A percentile compares a stretch with the other conserved stretches of the same genome.
Conservation (phyloP, 176 grass and related monocot genomes). For the Eremochloa ophiuroides region DNA sequence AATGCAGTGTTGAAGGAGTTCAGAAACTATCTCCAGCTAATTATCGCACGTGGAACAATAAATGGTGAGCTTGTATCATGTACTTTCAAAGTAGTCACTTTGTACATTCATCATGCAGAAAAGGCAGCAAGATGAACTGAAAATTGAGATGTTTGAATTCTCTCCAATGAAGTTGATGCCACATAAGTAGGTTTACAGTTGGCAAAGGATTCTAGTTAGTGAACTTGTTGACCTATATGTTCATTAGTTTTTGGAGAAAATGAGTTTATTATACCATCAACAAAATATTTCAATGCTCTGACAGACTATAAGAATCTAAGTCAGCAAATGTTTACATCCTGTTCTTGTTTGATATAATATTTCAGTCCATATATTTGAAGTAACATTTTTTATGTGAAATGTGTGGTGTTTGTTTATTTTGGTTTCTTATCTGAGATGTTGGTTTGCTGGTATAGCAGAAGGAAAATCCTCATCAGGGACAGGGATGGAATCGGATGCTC, state of each 20-base stretch:
- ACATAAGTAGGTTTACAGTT: too few species aligned
- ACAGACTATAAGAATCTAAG: background rate
- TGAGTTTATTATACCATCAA: background rate
- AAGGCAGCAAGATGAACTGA: background rate
- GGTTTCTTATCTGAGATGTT: background rate
- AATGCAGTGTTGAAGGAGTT: conserved; percentile 48
- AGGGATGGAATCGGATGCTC: conserved; percentile 12
- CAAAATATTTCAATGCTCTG: background rate
- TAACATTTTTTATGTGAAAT: background rate
- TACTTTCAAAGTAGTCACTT: conserved; percentile 13
- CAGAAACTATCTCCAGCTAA: conserved; percentile 42
- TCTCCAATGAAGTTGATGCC: too few species aligned
- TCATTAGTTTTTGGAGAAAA: background rate
- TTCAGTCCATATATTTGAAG: background rate
- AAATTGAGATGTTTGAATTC: background rate
- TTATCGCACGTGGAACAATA: conserved; percentile 53
- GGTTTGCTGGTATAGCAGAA: conserved; percentile 26
- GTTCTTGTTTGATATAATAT: conserved; percentile 10
- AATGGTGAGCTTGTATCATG: conserved; percentile 41
- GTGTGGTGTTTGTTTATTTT: background rate
- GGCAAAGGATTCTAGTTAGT: background rate
- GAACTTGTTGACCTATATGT: background rate
- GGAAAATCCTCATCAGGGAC: background rate
- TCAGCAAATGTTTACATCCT: background rate
- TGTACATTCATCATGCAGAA: background rate